A percentile compares a stretch with the other conserved stretches of the same genome.
Evolutionary conservation across 495 filamentous ascomycete species (phyloP).

Genomic region (Xylaria curta): DNA sequence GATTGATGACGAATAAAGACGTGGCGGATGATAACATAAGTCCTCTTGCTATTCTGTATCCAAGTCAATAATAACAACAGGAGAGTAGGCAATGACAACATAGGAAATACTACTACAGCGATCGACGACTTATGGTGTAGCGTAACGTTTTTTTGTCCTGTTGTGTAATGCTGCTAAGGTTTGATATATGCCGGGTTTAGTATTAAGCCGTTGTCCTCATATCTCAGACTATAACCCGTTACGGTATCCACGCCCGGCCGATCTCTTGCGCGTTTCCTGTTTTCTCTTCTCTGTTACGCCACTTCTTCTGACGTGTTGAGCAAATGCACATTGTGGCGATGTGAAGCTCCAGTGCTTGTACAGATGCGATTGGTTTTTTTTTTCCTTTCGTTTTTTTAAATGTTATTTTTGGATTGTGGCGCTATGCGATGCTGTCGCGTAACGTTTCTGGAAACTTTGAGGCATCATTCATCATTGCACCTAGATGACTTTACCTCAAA

Average conservation of each 20-base stretch:
- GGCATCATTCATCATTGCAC: neutral
- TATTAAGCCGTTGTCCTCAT: constrained; percentile 1
- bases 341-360: neutral
- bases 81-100: constrained; percentile 15
- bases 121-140: neutral
- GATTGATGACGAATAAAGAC: neutral
- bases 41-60: neutral
- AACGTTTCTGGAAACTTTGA: neutral
- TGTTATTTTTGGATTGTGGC: neutral
- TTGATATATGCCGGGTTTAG: constrained; percentile 12
- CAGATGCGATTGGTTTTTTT: neutral
- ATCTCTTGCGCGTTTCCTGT: constrained; percentile 15
- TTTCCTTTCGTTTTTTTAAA: no score
- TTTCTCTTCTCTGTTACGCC: neutral
- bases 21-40: constrained; percentile 4
- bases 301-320: neutral
- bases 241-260: neutral
- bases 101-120: neutral
- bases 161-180: neutral
- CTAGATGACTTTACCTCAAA: neutral
- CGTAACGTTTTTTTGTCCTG: neutral
- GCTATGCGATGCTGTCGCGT: neutral
- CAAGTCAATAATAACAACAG: constrained; percentile 9
- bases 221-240: neutral
- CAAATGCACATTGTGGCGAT: neutral